phyloP scores from a whole-genome alignment of 2,329 filamentous ascomycete genomes.

The Calonectria fujianensis region DNA sequence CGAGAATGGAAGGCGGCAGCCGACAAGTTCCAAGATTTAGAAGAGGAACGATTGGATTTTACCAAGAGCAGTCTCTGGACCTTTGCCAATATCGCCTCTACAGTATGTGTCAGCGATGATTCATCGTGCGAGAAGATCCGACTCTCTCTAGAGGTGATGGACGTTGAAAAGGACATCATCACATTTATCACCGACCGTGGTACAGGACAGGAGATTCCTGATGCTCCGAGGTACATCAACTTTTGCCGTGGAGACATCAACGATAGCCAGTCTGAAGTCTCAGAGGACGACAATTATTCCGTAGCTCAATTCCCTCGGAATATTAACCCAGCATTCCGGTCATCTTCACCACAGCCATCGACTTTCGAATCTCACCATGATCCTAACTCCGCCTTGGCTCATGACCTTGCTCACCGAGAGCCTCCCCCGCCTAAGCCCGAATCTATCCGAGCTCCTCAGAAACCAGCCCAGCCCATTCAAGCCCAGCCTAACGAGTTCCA shows the following conservation, averaged over 20 bases:
- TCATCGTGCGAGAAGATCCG: conserved; percentile 97
- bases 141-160: conserved; percentile 93
- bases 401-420: conserved; percentile 79
- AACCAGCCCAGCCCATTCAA: conserved; percentile 52
- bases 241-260: conserved; percentile 92
- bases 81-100: conserved; percentile 97
- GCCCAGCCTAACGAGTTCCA: conserved; percentile 44
- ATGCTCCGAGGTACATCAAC: conserved; percentile 98
- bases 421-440: conserved; percentile 32
- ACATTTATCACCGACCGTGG: conserved; percentile 91
- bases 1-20: conserved; percentile 98
- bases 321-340: conserved; percentile 96
- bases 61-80: conserved; percentile 98
- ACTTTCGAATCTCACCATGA: conserved; percentile 95
- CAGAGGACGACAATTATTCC: conserved; percentile 92
- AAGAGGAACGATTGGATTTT: conserved; percentile 97
- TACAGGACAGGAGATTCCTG: conserved; percentile 97
- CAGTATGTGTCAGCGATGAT: conserved; percentile 98
- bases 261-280: conserved; percentile 87
- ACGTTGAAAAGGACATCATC: conserved; percentile 96
- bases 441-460: conserved; percentile 70
- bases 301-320: conserved; percentile 96
- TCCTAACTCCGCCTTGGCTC: conserved; percentile 82
- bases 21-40: conserved; percentile 99
- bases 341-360: conserved; percentile 96